Percentiles rank a stretch among this genome's conserved stretches.
Conservation (phyloP, 1,139 yeast species). For the Maudiozyma humilis region DNA sequence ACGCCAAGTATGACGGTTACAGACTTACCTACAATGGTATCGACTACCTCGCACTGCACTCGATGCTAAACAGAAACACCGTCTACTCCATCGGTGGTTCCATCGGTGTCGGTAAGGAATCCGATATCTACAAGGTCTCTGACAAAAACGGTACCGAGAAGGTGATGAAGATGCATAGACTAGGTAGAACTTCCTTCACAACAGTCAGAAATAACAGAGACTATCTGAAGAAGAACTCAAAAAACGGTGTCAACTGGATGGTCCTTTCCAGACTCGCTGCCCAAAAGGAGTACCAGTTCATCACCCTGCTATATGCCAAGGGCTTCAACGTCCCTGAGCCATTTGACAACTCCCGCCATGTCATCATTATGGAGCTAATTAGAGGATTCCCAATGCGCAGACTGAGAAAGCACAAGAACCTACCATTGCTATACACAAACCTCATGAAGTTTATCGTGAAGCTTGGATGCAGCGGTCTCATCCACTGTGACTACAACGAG, state of each 20-base stretch:
- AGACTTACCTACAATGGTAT: conserved; percentile 80
- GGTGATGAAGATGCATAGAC: conserved; percentile 81
- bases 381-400: conserved; percentile 87
- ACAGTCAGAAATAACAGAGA: conserved; percentile 92
- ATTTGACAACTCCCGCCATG: conserved; percentile 82
- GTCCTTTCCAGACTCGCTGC: conserved; percentile 85
- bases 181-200: conserved; percentile 88
- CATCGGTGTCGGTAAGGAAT: conserved; percentile 95
- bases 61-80: conserved; percentile 66
- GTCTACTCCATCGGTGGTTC: conserved; percentile 75
- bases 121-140: conserved; percentile 85
- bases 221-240: conserved; percentile 57
- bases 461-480: conserved; percentile 78
- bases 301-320: conserved; percentile 62
- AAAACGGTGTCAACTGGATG: conserved; percentile 73
- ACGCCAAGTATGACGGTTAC: conserved; percentile 89
- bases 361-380: conserved; percentile 85
- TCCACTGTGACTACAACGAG: conserved; percentile 96
- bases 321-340: conserved; percentile 87
- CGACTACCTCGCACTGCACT: conserved; percentile 82
- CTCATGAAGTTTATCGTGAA: conserved; percentile 80
- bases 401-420: conserved; percentile 55
- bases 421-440: conserved; percentile 66
- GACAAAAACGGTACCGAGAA: conserved; percentile 55
- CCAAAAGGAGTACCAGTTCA: conserved; percentile 79